Evolutionary conservation across 1,284 basidiomycete genomes (phyloP).

Genomic region (Marasmius fiardii): DNA sequence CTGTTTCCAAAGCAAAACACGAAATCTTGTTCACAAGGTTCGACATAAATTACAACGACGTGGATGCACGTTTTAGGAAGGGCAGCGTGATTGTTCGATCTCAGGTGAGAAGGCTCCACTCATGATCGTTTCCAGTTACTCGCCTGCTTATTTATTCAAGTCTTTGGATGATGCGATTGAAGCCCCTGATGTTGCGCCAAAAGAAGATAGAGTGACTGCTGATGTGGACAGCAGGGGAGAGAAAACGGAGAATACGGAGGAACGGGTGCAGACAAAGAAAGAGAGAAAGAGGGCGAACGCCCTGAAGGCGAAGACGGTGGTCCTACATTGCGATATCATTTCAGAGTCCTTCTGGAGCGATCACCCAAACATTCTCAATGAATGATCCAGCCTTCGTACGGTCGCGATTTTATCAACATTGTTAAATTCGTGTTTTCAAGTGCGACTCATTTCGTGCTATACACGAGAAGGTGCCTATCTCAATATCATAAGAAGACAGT

Average conservation of each 20-base stretch:
- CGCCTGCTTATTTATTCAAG: neutral
- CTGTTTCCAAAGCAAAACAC: slow-evolving; percentile 85
- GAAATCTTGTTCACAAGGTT: slow-evolving; percentile 86
- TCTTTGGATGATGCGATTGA: no score
- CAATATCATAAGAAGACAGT: no score
- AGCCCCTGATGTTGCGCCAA: no score
- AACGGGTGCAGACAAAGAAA: slow-evolving; percentile 3
- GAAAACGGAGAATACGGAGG: neutral
- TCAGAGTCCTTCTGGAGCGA: slow-evolving; percentile 75
- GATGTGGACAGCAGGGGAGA: neutral
- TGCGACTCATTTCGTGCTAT: no score
- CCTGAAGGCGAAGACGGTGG: slow-evolving; percentile 41
- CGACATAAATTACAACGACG: slow-evolving; percentile 83
- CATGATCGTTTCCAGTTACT: neutral
- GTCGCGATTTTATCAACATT: neutral
- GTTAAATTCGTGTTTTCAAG: no score
- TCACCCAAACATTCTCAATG: slow-evolving; percentile 42
- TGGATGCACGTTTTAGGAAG: slow-evolving; percentile 78
- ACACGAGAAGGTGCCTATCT: no score
- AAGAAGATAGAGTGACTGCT: neutral
- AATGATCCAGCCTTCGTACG: slow-evolving; percentile 16
- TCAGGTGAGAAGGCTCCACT: slow-evolving; percentile 27
- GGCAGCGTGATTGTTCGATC: slow-evolving; percentile 83
- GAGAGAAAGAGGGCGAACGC: slow-evolving; percentile 27
- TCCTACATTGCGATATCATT: slow-evolving; percentile 84